A percentile compares a stretch with the other conserved stretches of the same genome.
phyloP scores from a whole-genome alignment of 2,329 filamentous ascomycete species.

The Coniochaeta ligniaria region DNA sequence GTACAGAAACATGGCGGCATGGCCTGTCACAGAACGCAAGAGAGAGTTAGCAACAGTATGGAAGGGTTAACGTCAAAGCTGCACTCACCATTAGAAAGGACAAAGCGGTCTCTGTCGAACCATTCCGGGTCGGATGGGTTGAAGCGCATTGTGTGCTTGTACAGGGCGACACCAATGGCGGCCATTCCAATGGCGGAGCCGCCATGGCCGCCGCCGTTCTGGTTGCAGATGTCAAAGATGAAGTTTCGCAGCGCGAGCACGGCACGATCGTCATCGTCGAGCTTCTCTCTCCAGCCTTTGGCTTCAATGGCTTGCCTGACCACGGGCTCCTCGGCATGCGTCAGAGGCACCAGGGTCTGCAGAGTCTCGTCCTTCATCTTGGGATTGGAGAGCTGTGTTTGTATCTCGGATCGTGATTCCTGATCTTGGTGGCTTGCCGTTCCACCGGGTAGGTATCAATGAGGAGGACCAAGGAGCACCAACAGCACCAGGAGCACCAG shows the following conservation, averaged over 20 bases:
- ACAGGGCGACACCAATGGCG: constrained; percentile 51
- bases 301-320: neutral
- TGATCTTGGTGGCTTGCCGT: too few species aligned
- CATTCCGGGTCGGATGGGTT: constrained; percentile 45
- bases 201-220: constrained; percentile 10
- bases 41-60: too few species aligned
- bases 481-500: too few species aligned
- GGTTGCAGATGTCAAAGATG: constrained; percentile 7
- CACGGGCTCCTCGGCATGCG: neutral
- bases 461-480: too few species aligned
- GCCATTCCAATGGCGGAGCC: constrained; percentile 54
- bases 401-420: too few species aligned
- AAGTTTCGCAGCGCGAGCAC: constrained; percentile 9
- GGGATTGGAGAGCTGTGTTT: too few species aligned
- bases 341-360: neutral
- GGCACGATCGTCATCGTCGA: constrained; percentile 2
- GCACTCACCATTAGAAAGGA: constrained; percentile 45
- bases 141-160: constrained; percentile 57
- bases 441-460: too few species aligned
- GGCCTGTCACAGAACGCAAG: too few species aligned
- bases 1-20: constrained; percentile 49
- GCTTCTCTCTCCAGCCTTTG: neutral
- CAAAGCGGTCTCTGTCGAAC: constrained; percentile 57
- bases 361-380: neutral
- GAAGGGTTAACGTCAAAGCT: too few species aligned